phyloP scores from a whole-genome alignment of 2,329 filamentous ascomycete species.

The Pseudogymnoascus sp. region DNA sequence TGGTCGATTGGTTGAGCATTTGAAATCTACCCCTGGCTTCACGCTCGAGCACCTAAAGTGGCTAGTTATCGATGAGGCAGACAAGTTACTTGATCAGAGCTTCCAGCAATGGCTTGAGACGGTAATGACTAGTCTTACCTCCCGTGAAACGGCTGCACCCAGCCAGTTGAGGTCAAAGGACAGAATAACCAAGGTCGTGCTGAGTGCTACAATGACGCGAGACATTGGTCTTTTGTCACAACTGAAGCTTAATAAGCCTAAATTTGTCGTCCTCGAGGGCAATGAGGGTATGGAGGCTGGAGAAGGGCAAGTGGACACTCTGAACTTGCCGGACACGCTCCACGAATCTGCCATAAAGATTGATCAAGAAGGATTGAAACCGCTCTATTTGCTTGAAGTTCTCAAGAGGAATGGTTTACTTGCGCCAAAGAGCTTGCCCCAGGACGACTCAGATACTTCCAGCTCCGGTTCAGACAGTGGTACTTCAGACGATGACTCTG shows the following conservation, averaged over 20 bases:
- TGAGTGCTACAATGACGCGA: slow-evolving; percentile 87
- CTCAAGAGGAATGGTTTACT: slow-evolving; percentile 50
- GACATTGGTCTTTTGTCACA: slow-evolving; percentile 74
- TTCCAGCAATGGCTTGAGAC: slow-evolving; percentile 84
- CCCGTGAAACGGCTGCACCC: slow-evolving; percentile 7
- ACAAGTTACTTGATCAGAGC: slow-evolving; percentile 82
- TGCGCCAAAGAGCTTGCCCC: background rate
- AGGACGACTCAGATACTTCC: slow-evolving; percentile 30
- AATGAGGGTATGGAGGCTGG: slow-evolving; percentile 31
- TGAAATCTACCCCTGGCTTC: slow-evolving; percentile 77
- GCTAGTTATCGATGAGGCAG: slow-evolving; percentile 90
- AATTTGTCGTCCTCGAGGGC: slow-evolving; percentile 66
- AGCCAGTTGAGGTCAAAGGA: slow-evolving; percentile 21
- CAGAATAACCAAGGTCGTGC: slow-evolving; percentile 66
- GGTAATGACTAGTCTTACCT: slow-evolving; percentile 53
- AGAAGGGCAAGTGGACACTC: slow-evolving; percentile 36
- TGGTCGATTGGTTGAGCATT: slow-evolving; percentile 83
- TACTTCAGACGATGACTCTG: slow-evolving; percentile 14
- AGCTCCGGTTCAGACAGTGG: slow-evolving; percentile 27
- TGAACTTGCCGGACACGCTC: slow-evolving; percentile 55
- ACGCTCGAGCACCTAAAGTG: slow-evolving; percentile 70
- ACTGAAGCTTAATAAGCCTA: slow-evolving; percentile 64
- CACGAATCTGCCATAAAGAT: slow-evolving; percentile 61
- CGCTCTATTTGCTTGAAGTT: slow-evolving; percentile 75
- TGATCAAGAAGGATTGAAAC: slow-evolving; percentile 63